phyloP scores from a whole-genome alignment of 306 rosid genomes.

The Trichosanthes cucumerina region DNA sequence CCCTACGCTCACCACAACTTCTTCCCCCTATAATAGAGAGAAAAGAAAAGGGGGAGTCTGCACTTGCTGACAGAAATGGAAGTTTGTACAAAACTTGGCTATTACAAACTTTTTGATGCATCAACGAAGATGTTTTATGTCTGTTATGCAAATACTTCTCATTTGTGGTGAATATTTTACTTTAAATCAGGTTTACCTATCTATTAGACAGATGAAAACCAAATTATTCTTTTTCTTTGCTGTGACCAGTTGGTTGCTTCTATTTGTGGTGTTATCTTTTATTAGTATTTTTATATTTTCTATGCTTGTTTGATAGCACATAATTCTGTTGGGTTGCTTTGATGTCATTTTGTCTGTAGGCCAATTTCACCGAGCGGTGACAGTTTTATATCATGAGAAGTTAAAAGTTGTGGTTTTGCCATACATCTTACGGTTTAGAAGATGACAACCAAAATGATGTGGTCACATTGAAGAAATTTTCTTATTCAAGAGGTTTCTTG shows the following conservation, averaged over 20 bases:
- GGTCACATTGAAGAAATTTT: too few relatives aligned
- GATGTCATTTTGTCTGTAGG: background rate
- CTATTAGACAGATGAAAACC: background rate
- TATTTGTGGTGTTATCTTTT: background rate
- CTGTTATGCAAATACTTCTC: background rate
- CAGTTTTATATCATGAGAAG: too few relatives aligned
- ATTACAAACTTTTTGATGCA: background rate
- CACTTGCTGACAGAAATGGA: background rate
- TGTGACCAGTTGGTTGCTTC: background rate
- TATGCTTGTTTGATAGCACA: background rate
- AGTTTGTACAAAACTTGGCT: background rate
- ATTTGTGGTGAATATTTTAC: background rate
- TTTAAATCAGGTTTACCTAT: background rate
- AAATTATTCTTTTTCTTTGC: background rate
- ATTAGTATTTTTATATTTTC: background rate
- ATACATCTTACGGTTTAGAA: too few relatives aligned
- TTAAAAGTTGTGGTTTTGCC: too few relatives aligned
- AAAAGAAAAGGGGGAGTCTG: background rate
- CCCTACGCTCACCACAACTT: background rate
- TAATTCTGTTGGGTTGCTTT: background rate
- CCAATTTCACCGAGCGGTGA: too few relatives aligned
- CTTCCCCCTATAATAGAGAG: background rate
- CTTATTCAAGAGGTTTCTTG: too few relatives aligned
- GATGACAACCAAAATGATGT: too few relatives aligned
- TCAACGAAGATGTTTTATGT: background rate